Evolutionary conservation across 73 alveolate genomes (phyloP).

Genomic region (Stentor coeruleus): DNA sequence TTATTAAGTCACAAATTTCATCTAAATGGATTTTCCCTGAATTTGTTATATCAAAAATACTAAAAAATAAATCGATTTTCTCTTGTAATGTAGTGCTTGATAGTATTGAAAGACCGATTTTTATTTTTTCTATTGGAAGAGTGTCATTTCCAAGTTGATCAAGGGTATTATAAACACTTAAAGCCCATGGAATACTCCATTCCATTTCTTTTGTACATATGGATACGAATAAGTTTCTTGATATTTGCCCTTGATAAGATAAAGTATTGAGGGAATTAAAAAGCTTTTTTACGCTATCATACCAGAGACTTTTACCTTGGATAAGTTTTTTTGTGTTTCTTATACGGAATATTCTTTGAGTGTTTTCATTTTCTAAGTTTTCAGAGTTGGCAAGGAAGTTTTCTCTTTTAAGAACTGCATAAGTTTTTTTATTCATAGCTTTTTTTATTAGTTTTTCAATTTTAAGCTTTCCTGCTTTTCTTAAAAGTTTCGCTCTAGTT

Average conservation of each 20-base stretch:
- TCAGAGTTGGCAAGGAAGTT: background rate
- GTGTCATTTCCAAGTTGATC: constrained; percentile 12
- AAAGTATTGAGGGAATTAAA: background rate
- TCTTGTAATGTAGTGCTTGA: background rate
- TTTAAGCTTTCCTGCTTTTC: background rate
- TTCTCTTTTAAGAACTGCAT: background rate
- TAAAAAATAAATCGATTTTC: background rate
- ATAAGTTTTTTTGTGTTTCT: background rate
- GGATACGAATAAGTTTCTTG: background rate
- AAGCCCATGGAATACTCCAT: background rate
- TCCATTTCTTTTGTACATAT: background rate
- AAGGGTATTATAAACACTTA: background rate
- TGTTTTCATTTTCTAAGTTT: background rate
- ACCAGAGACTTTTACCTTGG: background rate
- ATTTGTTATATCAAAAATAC: background rate
- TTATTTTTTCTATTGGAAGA: background rate
- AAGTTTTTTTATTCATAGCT: background rate
- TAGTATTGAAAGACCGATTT: background rate
- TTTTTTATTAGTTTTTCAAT: constrained; percentile 13
- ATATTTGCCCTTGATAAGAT: background rate
- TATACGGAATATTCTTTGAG: background rate
- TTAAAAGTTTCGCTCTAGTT: background rate
- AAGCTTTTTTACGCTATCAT: background rate
- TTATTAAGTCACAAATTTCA: background rate
- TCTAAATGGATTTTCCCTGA: background rate